A percentile compares a stretch with the other conserved stretches of the same genome.
Conservation (phyloP, 768 basidiomycete species). For the Amanita rubescens region DNA sequence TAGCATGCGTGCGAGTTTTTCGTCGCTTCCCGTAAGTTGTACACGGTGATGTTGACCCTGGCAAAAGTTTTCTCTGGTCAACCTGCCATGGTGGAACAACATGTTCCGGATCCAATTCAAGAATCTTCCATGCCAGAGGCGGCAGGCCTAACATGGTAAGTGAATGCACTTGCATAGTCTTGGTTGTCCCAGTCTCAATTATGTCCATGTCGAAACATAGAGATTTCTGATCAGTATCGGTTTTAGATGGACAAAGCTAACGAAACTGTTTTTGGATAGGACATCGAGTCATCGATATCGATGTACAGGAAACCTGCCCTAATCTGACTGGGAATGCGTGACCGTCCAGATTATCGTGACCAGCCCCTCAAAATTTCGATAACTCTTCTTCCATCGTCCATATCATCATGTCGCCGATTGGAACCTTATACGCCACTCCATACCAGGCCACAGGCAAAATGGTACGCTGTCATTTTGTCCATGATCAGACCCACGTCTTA, state of each 20-base stretch:
- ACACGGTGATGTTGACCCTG: neutral
- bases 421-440: slow-evolving; percentile 55
- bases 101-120: too few species aligned
- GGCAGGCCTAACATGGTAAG: too few species aligned
- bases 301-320: slow-evolving; percentile 2
- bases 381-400: slow-evolving; percentile 11
- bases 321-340: neutral
- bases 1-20: neutral
- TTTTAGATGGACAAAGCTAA: neutral
- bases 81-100: neutral
- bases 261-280: neutral
- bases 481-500: neutral
- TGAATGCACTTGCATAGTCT: too few species aligned
- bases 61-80: neutral
- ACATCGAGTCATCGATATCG: slow-evolving; percentile 3
- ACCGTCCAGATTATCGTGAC: slow-evolving; percentile 2
- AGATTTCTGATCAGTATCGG: too few species aligned
- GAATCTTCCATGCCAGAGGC: too few species aligned
- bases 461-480: slow-evolving; percentile 30
- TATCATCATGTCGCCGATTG: slow-evolving; percentile 44
- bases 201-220: too few species aligned
- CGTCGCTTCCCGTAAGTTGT: neutral
- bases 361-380: neutral
- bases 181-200: too few species aligned
- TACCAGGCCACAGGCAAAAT: slow-evolving; percentile 35